Conservation (phyloP, 768 basidiomycete genomes). For the Pulveroboletus sp. region DNA sequence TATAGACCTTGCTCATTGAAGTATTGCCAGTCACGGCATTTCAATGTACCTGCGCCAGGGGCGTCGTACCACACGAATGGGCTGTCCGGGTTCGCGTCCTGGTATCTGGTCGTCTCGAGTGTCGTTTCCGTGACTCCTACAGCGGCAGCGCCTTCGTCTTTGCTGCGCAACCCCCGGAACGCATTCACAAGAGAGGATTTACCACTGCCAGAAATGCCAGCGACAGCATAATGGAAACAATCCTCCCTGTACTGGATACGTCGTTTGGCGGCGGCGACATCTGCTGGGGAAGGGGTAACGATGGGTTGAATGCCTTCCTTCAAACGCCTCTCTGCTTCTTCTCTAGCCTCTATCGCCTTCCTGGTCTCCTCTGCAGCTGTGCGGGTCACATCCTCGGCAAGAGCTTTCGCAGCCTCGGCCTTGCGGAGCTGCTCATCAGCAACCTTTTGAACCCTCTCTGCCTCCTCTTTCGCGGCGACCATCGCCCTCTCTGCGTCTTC, state of each 20-base stretch:
- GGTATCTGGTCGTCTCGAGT: conserved; percentile 6
- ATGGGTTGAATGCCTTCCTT: too few species aligned
- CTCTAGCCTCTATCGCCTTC: too few species aligned
- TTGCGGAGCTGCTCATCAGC: too few species aligned
- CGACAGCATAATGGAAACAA: conserved; percentile 32
- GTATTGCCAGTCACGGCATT: conserved; percentile 16
- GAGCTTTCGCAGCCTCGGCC: too few species aligned
- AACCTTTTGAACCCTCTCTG: too few species aligned
- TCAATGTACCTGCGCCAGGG: conserved; percentile 17
- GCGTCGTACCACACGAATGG: conserved; percentile 20
- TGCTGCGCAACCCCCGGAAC: conserved; percentile 28
- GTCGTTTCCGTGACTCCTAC: conserved; percentile 16
- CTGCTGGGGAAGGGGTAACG: conserved; percentile 2
- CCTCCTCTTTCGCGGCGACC: too few species aligned
- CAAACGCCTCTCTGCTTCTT: too few species aligned
- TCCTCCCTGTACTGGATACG: conserved; percentile 23
- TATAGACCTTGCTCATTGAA: conserved; percentile 18
- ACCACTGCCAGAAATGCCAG: conserved; percentile 32
- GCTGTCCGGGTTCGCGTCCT: conserved; percentile 9
- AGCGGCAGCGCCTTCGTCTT: conserved; percentile 10
- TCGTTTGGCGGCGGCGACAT: conserved; percentile 10
- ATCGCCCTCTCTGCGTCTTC: conserved; percentile 3
- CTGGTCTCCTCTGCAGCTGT: too few species aligned
- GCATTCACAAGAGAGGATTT: conserved; percentile 38
- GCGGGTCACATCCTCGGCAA: too few species aligned